Conservation (phyloP, 2,329 filamentous ascomycete species). For the Talaromyces sp. region DNA sequence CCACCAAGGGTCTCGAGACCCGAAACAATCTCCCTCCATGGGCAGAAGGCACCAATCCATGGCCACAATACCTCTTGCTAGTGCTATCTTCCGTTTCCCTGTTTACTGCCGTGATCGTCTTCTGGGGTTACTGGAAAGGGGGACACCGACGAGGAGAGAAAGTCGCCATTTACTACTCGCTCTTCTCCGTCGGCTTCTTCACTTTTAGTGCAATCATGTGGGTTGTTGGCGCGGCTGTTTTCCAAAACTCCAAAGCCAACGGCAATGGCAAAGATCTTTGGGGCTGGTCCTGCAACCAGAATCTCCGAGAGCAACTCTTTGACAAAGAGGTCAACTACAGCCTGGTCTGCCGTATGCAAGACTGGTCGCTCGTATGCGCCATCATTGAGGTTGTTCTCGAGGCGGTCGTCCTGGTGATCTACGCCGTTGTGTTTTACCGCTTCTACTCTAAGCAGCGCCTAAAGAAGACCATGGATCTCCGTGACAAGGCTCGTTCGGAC, state of each 20-base stretch:
- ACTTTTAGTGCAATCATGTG: constrained; percentile 90
- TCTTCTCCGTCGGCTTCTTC: constrained; percentile 91
- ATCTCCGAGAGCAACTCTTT: constrained; percentile 74
- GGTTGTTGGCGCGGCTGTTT: constrained; percentile 76
- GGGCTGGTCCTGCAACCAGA: constrained; percentile 96
- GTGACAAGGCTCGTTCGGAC: constrained; percentile 89
- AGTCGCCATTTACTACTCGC: constrained; percentile 88
- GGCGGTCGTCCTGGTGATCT: constrained; percentile 83
- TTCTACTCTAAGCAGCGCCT: constrained; percentile 96
- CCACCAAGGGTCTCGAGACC: constrained; percentile 68
- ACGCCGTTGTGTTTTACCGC: constrained; percentile 92
- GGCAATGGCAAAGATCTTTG: constrained; percentile 83
- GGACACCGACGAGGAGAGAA: constrained; percentile 89
- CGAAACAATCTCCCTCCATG: constrained; percentile 81
- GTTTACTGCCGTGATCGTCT: constrained; percentile 70
- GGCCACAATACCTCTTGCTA: constrained; percentile 86
- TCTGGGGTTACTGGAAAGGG: constrained; percentile 80
- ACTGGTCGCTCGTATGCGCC: constrained; percentile 94
- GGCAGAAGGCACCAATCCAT: constrained; percentile 72
- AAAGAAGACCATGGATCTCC: constrained; percentile 92
- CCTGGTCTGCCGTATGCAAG: constrained; percentile 81
- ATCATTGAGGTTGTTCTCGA: constrained; percentile 96
- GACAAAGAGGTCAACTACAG: constrained; percentile 77
- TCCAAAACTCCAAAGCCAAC: constrained; percentile 72
- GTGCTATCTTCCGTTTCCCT: constrained; percentile 76